phyloP scores from a whole-genome alignment of 192 early-diverging fungal species.

The Radiomyces spectabilis region DNA sequence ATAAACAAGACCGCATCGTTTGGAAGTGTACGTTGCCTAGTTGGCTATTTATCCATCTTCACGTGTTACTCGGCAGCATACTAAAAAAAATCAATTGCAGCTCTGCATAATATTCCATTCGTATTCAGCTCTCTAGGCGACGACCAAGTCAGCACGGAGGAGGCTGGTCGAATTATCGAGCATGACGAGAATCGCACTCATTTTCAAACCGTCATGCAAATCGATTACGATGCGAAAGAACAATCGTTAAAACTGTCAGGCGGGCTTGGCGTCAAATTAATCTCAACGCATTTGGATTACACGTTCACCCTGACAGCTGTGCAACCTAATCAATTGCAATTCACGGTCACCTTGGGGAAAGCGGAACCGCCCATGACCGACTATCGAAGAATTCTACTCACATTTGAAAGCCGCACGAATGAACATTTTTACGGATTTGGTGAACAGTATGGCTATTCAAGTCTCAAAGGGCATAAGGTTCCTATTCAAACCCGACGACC shows the following conservation, averaged over 20 bases:
- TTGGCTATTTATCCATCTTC: too few relatives aligned
- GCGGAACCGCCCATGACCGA: conserved; percentile 8
- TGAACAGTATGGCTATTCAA: conserved; percentile 22
- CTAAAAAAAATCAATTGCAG: conserved; percentile 3
- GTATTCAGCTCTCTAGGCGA: conserved; percentile 21
- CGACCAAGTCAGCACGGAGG: conserved; percentile 18
- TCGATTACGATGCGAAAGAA: neutral
- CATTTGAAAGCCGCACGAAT: conserved; percentile 10
- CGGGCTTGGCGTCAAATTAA: conserved; percentile 15
- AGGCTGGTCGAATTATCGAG: conserved; percentile 24
- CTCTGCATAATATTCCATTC: conserved; percentile 26
- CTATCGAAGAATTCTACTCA: conserved; percentile 15
- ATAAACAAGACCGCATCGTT: conserved; percentile 4
- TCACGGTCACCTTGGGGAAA: neutral
- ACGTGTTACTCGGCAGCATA: neutral
- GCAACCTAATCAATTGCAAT: conserved; percentile 15
- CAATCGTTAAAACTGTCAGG: conserved; percentile 8
- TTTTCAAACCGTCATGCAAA: conserved; percentile 23
- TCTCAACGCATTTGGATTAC: conserved; percentile 25
- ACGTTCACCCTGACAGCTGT: conserved; percentile 18
- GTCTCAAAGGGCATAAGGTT: conserved; percentile 32
- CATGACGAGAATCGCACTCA: conserved; percentile 21
- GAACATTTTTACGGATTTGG: conserved; percentile 40
- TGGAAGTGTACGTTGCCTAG: conserved; percentile 26
- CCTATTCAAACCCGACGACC: too few relatives aligned